Evolutionary conservation across 768 basidiomycete species (phyloP).

Genomic region (Pulveroboletus frians): DNA sequence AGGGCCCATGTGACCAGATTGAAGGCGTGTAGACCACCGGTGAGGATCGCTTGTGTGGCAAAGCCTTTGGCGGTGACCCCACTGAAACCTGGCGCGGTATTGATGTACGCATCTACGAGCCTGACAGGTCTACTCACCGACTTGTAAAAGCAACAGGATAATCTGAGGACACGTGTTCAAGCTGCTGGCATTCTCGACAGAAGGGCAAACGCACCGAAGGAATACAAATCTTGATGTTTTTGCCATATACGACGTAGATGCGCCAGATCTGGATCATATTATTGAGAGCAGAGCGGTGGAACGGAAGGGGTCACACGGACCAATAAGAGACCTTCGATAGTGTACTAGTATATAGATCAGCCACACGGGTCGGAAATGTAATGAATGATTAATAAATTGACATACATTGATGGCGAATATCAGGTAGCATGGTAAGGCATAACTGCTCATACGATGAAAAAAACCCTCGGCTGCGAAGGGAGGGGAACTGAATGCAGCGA

Average conservation of each 20-base stretch:
- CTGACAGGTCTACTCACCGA: slow-evolving; percentile 6
- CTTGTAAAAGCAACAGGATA: slow-evolving; percentile 10
- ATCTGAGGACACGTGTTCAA: slow-evolving; percentile 1
- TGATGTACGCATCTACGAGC: no score
- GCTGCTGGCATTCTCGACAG: neutral
- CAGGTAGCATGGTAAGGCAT: slow-evolving; percentile 10
- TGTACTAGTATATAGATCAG: slow-evolving; percentile 2
- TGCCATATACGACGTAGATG: slow-evolving; percentile 13
- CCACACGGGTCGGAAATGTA: neutral
- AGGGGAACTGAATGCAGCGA: neutral
- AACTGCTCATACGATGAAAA: neutral
- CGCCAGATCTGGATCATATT: slow-evolving; percentile 21
- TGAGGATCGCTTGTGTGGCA: neutral
- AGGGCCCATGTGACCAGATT: slow-evolving; percentile 15
- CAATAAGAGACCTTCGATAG: slow-evolving; percentile 15
- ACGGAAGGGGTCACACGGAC: slow-evolving; percentile 5
- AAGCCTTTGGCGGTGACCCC: slow-evolving; percentile 8
- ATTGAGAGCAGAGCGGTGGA: neutral
- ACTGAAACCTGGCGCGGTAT: slow-evolving; percentile 6
- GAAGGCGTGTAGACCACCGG: neutral
- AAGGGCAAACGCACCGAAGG: slow-evolving; percentile 11
- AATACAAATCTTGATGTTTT: slow-evolving; percentile 14
- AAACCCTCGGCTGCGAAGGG: neutral
- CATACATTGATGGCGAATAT: slow-evolving; percentile 19
- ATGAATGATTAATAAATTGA: neutral